Base-by-base conservation (phyloP, 441 rosid species). In the Gossypium gossypioides region DNA sequence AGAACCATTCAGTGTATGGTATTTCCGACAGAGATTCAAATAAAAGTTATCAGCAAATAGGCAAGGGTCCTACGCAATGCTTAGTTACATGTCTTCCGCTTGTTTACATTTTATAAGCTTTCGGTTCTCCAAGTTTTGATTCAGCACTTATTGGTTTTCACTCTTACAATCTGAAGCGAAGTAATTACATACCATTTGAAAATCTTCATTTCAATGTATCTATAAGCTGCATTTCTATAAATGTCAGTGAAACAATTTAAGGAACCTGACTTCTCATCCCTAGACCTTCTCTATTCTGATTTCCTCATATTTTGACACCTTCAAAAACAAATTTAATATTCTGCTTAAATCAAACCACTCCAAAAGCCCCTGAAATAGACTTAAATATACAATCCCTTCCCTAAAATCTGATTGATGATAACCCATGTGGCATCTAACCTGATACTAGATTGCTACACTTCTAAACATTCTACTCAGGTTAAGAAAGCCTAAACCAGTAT, bases 31-130 rank as follows among this genome's bases (percentile, higher is more conserved):
- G 40, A 67, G 15, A 56, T 15, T 67, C 10, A 44, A 46, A 5
- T n/a, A 65, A 42, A 44, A 44, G 15, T 44, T 24, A 66, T 66
- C 6, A 18, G 18, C 21, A n/a, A 48, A 66, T 24, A 24, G 40
- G 13, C 40, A 66, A 66, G 56, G 70, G 29, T 64, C 52, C 68
- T 42, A 66, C 56, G 3, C 71, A 24, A 24, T 56, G 71, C 71
- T 27, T 8, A 8, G 32, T 50, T 67, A 67, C 58, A 24, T 10
- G 58, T 67, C 50, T 67, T 48, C 56, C 6, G 7, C 9, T 66
- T 46, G 56, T 46, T 18, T 54, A 54, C 9, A 40, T 9, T 40
- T 8, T 24, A 22, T 46, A 46, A 66, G 70, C 40, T 46, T 46
- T 67, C 6, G 29, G 24, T 48, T 48, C 42, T 67, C 58, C 58